These are phyloP conservation scores for Antitrichia curtipendula DNA, from an alignment of 225 moss, liverwort and hornwort genomes.

Conservation along the genomic window DNA sequence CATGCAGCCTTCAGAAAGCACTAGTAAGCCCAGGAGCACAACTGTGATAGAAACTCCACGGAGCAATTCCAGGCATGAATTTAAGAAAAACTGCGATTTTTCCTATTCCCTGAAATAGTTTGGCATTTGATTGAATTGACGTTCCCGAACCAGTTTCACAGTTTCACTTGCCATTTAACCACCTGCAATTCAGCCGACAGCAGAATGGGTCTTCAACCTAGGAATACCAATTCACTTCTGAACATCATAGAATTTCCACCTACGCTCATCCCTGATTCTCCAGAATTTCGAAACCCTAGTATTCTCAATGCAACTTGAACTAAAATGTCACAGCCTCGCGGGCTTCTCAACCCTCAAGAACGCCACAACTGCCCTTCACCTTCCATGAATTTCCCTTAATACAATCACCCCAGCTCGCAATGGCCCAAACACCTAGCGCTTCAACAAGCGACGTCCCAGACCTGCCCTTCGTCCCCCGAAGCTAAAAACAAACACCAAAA, in stretches of 20 bases:
- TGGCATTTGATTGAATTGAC: neutral
- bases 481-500: neutral
- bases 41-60: neutral
- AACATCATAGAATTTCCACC: neutral
- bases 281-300: neutral
- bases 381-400: neutral
- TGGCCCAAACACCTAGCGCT: neutral
- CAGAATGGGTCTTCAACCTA: neutral
- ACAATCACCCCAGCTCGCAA: neutral
- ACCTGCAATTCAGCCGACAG: neutral
- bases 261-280: neutral
- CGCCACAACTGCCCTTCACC: neutral
- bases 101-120: neutral
- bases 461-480: neutral
- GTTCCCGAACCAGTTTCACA: neutral
- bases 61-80: neutral
- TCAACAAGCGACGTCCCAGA: neutral
- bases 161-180: neutral
- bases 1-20: neutral
- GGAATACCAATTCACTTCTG: neutral
- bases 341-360: neutral
- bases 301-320: neutral
- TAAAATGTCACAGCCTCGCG: neutral
- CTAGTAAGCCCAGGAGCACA: neutral
- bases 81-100: neutral